Evolutionary conservation across 805 yeast genomes (phyloP).

Genomic region (Spencermartinsiella europaea): DNA sequence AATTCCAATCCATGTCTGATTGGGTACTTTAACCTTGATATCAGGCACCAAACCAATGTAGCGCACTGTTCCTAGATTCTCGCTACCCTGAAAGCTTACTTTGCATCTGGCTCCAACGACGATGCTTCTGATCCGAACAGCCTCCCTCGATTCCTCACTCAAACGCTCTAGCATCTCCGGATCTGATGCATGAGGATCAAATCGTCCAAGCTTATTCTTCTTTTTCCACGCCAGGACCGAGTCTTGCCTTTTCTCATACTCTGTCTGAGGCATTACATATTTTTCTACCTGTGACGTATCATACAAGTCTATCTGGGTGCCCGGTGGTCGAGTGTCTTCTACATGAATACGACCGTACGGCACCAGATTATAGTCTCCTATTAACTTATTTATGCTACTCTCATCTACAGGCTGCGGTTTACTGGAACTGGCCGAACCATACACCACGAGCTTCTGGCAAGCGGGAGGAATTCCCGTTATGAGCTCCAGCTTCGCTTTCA

Average conservation of each 20-base stretch:
- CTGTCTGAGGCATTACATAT: slow-evolving; percentile 50
- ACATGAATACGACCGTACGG: slow-evolving; percentile 49
- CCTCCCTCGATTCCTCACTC: slow-evolving; percentile 12
- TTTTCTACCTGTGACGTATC: slow-evolving; percentile 34
- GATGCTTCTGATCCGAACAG: slow-evolving; percentile 13
- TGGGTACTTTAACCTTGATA: slow-evolving; percentile 39
- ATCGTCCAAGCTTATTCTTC: slow-evolving; percentile 63
- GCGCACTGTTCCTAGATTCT: slow-evolving; percentile 54
- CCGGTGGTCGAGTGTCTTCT: slow-evolving; percentile 31
- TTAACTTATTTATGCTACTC: slow-evolving; percentile 8
- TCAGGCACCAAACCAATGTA: slow-evolving; percentile 65
- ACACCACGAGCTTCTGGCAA: slow-evolving; percentile 37
- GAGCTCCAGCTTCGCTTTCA: slow-evolving; percentile 53
- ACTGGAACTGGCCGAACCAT: slow-evolving; percentile 21
- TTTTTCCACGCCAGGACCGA: slow-evolving; percentile 78
- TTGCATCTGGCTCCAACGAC: slow-evolving; percentile 24
- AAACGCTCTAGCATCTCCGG: slow-evolving; percentile 8
- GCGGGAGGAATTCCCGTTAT: slow-evolving; percentile 70
- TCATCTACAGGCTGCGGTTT: slow-evolving; percentile 5
- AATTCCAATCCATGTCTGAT: slow-evolving; percentile 68
- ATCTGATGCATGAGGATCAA: slow-evolving; percentile 46
- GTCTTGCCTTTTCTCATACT: slow-evolving; percentile 53
- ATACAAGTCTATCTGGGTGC: slow-evolving; percentile 28
- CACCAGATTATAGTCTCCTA: slow-evolving; percentile 24
- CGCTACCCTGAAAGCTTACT: slow-evolving; percentile 41